Base-by-base conservation (phyloP, 2,329 filamentous ascomycete genomes). In the Ophiostoma piceae region DNA sequence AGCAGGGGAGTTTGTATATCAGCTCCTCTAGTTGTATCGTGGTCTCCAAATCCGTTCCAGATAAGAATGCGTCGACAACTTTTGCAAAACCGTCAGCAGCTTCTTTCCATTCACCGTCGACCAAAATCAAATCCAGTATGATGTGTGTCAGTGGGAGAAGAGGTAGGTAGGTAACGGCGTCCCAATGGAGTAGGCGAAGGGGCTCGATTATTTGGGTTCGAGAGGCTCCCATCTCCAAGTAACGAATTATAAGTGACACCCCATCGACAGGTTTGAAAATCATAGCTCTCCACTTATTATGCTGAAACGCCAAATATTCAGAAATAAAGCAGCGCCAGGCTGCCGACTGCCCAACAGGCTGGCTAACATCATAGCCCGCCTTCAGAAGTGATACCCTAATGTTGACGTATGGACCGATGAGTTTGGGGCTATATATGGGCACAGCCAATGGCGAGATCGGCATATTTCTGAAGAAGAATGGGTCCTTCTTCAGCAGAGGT, bases 51-150 rank as follows among this genome's bases (percentile, higher is more conserved):
- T 47, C 16, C 7, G 43, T 19, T 16, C 43, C 43, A 47, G 43
- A 47, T 47, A 47, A 6, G n/a, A 47, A 47, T 47, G 19, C 16
- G 19, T 47, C 16, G 5, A 47, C 16, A 47, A n/a, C 43, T 19
- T 6, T 2, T 4, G 16, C 19, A 16, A 47, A 47, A 47, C 16
- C 16, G 2, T 47, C 6, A 6, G 5, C 16, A 19, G 43, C 4
- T 7, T 7, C 14, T 7, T 7, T 7, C 3, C 14, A 19, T 2
- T 8, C 35, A 19, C 0, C 19, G 7, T 1, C 1, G 6, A 2
- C 4, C 6, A 7, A 5, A 47, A 47, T n/a, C 14, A 47, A 19
- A 7, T n/a, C 16, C 43, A 47, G 5, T 8, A 47, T 7, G 16
- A 47, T 47, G 19, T 47, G 43, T 6, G 43, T 47, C 1, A 47